Percentiles rank a stretch among this genome's conserved stretches.
phyloP scores from a whole-genome alignment of 1,284 basidiomycete species.

The Cutaneotrichosporon spelunceum region DNA sequence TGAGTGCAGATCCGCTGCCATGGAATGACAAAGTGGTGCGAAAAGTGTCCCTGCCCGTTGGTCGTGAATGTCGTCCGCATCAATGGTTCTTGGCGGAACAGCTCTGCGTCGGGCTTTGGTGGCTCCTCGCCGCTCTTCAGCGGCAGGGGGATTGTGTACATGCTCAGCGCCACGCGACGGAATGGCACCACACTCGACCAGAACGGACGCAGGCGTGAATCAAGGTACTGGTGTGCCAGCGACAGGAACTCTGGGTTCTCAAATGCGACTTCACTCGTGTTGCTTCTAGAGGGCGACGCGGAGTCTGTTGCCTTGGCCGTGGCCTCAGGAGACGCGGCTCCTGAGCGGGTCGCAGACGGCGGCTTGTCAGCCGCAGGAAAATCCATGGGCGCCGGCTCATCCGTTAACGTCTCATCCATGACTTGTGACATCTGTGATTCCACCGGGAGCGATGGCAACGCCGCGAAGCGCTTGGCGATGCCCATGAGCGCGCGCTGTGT shows the following conservation, averaged over 20 bases:
- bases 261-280: conserved; percentile 29
- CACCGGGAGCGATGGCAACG: conserved; percentile 17
- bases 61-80: conserved; percentile 59
- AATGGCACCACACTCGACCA: conserved; percentile 50
- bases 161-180: conserved; percentile 36
- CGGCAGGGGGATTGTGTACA: conserved; percentile 29
- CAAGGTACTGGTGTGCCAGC: conserved; percentile 66
- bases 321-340: not conserved
- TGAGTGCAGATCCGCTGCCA: conserved; percentile 68
- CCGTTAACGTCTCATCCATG: conserved; percentile 10
- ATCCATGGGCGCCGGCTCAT: conserved; percentile 9
- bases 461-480: conserved; percentile 62
- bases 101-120: conserved; percentile 31
- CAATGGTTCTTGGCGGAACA: conserved; percentile 54
- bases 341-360: not conserved
- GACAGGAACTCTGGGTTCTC: conserved; percentile 49
- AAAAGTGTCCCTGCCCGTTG: conserved; percentile 66
- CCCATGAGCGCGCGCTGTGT: conserved; percentile 71
- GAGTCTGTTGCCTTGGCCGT: not conserved
- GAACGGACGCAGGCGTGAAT: conserved; percentile 69
- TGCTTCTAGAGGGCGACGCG: not conserved
- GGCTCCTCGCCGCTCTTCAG: conserved; percentile 1
- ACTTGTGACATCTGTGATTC: conserved; percentile 8
- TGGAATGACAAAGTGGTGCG: conserved; percentile 59
- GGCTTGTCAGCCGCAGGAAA: not conserved